A percentile compares a stretch with the other conserved stretches of the same genome.
Evolutionary conservation across 441 rosid genomes (phyloP).

Genomic region (Jatropha podagrica): DNA sequence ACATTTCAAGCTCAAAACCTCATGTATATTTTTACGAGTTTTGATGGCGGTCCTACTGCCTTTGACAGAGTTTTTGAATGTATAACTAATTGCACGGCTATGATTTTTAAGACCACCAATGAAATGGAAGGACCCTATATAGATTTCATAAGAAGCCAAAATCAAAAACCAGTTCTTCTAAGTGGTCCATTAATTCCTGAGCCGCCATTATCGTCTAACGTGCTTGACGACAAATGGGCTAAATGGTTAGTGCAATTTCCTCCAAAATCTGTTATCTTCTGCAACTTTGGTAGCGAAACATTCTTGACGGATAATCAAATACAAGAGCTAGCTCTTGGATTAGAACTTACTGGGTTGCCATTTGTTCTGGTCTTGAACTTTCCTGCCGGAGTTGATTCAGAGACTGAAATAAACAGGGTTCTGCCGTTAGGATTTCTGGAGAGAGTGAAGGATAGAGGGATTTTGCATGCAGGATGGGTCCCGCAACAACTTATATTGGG

Average conservation of each 20-base stretch:
- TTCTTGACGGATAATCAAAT: conserved; percentile 30
- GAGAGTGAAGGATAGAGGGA: conserved; percentile 30
- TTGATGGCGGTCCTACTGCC: conserved; percentile 12
- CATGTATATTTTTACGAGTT: conserved; percentile 16
- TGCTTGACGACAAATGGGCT: conserved; percentile 32
- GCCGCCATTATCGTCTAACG: conserved; percentile 20
- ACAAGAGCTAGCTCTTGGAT: conserved; percentile 28
- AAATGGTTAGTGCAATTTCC: conserved; percentile 30
- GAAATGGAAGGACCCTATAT: conserved; percentile 36
- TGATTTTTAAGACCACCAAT: conserved; percentile 26
- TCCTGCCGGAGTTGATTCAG: conserved; percentile 12
- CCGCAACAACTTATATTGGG: conserved; percentile 34
- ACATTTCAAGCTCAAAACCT: conserved; percentile 27
- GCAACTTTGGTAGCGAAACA: conserved; percentile 41
- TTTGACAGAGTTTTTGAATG: conserved; percentile 10
- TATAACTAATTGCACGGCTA: neutral
- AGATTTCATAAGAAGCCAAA: conserved; percentile 17
- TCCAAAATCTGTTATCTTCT: conserved; percentile 28
- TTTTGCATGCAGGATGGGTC: conserved; percentile 38
- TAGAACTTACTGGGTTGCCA: conserved; percentile 34
- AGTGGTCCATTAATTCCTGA: conserved; percentile 34
- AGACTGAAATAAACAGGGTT: conserved; percentile 8
- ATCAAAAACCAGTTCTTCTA: conserved; percentile 27
- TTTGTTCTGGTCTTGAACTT: conserved; percentile 35
- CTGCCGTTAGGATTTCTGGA: conserved; percentile 31